Evolutionary conservation across 169 alveolate species (phyloP), one percentile per base, ranked within the genome.

Genomic region (Plasmodium inui): DNA sequence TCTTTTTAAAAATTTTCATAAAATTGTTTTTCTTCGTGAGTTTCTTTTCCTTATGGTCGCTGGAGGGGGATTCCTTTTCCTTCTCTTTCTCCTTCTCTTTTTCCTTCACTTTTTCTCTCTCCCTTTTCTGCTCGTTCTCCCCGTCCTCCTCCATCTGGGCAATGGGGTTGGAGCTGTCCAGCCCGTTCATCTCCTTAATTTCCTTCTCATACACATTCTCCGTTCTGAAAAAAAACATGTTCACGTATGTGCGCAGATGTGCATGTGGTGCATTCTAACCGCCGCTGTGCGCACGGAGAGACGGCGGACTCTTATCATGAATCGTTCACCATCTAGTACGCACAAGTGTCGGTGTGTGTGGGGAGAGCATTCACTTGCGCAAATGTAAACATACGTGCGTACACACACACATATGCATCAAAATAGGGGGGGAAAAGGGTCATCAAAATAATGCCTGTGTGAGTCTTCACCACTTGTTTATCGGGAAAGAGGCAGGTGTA

Each of bases 181-280:
- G 28, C 50, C 32, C 83, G 17, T 86, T 50, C 93, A 86, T 86
- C 6, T 57, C 93, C 32, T 86, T 53, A 53, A 86, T 86, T 86
- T 86, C 93, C 50, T 76, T 86, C 22, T 44, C 93, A 67, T 50
- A 86, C 67, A 86, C 93, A 74, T 86, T 74, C 71, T 86, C 93
- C n/a, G 93, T 86, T 74, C 93, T 86, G 22, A 50, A 74, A 86
- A 55, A 86, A 53, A 34, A 28, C 76, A 67, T 67, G 34, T 67
- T 67, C 32, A 22, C n/a, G n/a, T 67, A 67, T 1, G 76, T 67
- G 17, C 3, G 32, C 19, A 41, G 67, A 50, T 50, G 61, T 50
- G 14, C 7, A 26, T 50, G 61, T 50, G 61, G 26, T 50, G 19
- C 22, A 50, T 50, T 12, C 3, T 17, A 17, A 50, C 22, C 61